Conservation (phyloP, 257 asterid genomes). For the Lycium ferocissimum region DNA sequence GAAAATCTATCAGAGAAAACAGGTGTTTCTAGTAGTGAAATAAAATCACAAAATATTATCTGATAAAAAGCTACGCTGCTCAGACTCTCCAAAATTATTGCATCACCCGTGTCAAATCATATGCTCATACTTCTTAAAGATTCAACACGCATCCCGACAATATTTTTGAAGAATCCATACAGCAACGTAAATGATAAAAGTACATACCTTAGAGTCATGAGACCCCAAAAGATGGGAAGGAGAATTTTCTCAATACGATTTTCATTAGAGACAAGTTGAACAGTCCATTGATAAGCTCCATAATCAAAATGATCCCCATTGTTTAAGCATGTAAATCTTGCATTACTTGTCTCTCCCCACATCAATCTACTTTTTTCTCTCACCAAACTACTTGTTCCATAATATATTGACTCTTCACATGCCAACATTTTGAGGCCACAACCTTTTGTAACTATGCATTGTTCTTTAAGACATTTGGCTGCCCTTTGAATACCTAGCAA, state of each 20-base stretch:
- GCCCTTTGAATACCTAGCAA: conserved; percentile 58
- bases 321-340: conserved; percentile 64
- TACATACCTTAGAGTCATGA: conserved; percentile 48
- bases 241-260: conserved; percentile 68
- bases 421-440: conserved; percentile 42
- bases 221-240: conserved; percentile 48
- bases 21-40: neutral
- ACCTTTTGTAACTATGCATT: conserved; percentile 34
- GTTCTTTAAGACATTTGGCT: conserved; percentile 47
- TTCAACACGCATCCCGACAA: neutral
- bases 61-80: neutral
- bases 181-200: neutral
- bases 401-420: conserved; percentile 44
- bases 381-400: conserved; percentile 54
- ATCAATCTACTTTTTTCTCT: conserved; percentile 45
- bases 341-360: conserved; percentile 72
- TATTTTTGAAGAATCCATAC: neutral
- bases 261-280: conserved; percentile 75
- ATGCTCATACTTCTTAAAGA: neutral
- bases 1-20: no score
- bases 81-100: neutral
- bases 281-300: conserved; percentile 94
- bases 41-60: neutral
- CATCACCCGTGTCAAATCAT: no score
- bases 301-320: conserved; percentile 66